phyloP scores from a whole-genome alignment of 2,329 filamentous ascomycete species.

The Cadophora luteo-olivacea region DNA sequence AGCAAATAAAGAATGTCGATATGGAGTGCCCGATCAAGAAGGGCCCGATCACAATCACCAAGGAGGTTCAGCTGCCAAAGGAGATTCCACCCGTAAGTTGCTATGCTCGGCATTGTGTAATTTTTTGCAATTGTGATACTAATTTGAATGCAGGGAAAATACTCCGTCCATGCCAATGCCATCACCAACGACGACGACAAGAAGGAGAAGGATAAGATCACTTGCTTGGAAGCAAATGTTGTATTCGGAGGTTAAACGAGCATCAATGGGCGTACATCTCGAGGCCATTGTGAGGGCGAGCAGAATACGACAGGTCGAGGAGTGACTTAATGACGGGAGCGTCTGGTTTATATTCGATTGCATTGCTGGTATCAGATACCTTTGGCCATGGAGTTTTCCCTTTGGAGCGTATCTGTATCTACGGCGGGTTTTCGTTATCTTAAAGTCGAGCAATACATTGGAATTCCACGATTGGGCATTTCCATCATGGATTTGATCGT shows the following conservation, averaged over 20 bases:
- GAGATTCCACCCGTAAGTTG: constrained; percentile 85
- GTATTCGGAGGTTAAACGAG: constrained; percentile 53
- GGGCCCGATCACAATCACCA: constrained; percentile 75
- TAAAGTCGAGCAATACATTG: background rate
- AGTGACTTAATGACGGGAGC: constrained; percentile 21
- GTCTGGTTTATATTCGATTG: constrained; percentile 27
- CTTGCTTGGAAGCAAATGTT: constrained; percentile 82
- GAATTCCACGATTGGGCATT: background rate
- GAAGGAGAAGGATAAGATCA: constrained; percentile 68
- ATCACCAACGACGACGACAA: constrained; percentile 64
- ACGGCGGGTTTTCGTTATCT: constrained; percentile 11
- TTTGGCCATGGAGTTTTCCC: constrained; percentile 33
- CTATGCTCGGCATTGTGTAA: background rate
- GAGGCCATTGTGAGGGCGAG: background rate
- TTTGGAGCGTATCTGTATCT: constrained; percentile 31
- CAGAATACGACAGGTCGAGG: background rate
- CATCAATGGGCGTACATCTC: background rate
- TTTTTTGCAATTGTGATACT: background rate
- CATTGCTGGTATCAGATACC: constrained; percentile 35
- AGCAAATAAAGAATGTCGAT: constrained; percentile 87
- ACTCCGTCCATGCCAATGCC: constrained; percentile 87
- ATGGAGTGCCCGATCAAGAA: constrained; percentile 86
- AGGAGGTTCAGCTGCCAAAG: constrained; percentile 82
- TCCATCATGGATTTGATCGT: background rate
- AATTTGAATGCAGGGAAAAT: constrained; percentile 71